Base-by-base conservation (phyloP, 2,329 filamentous ascomycete species). In the Erysiphe neolycopersici region DNA sequence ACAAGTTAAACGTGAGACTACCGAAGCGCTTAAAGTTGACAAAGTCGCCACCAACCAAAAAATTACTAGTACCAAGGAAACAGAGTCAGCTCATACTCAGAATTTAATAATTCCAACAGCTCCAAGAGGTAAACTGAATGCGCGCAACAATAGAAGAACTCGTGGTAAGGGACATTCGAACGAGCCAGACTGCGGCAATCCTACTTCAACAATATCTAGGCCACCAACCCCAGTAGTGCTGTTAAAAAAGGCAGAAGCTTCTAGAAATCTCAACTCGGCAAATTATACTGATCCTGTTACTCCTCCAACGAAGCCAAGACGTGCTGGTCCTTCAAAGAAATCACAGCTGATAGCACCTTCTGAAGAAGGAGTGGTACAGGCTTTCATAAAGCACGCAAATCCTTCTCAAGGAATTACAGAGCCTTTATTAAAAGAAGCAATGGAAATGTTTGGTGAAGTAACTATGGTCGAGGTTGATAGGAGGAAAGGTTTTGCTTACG, bases 391-490 rank as follows among this genome's bases (percentile, higher is more conserved):
- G 58, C 78, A 84, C 52, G 79, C 77, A 43, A 93, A 91, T 56
- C 73, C 82, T 11, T 89, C 84, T 0, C 87, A 94, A 56, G 87
- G 87, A 13, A 80, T 94, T 40, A 94, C 83, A 0, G 87, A 94
- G 55, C 63, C 76, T 0, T 61, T 84, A 0, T 71, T 95, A 1
- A 75, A 78, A 52, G 69, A 78, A 50, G 75, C 79, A 0, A 73
- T 95, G 56, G 68, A 75, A 38, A 60, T 62, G 0, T 92, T 83
- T 52, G 87, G 87, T 1, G 59, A 69, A 1, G 71, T 94, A 39
- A 71, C 71, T 0, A 78, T 73, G 50, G 81, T 93, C 16, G 87
- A 94, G 53, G 87, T 95, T 44, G 87, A 95, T 57, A 85, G 84
- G 59, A 79, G 85, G 54, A 94, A 94, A 59, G 84, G 84, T 0